Percentiles rank a stretch among this genome's conserved stretches.
phyloP scores from a whole-genome alignment of 192 early-diverging fungal genomes.

The Coemansia sp. region DNA sequence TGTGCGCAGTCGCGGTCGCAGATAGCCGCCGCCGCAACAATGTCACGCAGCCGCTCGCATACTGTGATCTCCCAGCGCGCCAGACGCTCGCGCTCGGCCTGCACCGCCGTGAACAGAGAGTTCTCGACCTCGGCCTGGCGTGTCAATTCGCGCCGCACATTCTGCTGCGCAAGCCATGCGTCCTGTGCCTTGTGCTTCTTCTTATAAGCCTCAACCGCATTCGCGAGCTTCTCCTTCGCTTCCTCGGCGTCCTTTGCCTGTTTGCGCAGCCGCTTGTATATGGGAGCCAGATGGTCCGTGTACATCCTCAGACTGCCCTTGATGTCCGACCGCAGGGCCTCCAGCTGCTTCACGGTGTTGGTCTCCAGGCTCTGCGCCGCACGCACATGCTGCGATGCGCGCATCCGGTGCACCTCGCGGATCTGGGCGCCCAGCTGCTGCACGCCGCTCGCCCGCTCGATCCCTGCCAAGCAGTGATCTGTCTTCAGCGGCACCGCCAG shows the following conservation, averaged over 20 bases:
- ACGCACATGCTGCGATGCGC: slow-evolving; percentile 24
- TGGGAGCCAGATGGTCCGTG: slow-evolving; percentile 37
- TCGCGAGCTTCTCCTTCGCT: slow-evolving; percentile 38
- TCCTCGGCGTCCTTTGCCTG: slow-evolving; percentile 44
- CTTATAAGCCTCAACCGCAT: slow-evolving; percentile 40
- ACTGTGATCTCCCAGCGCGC: slow-evolving; percentile 32
- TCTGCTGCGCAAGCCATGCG: slow-evolving; percentile 43
- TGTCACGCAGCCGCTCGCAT: slow-evolving; percentile 30
- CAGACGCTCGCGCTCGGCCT: slow-evolving; percentile 37
- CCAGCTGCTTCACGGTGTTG: slow-evolving; percentile 30
- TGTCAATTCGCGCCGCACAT: slow-evolving; percentile 40
- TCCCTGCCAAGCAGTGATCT: slow-evolving; percentile 34
- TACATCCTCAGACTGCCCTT: slow-evolving; percentile 43
- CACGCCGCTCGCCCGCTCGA: slow-evolving; percentile 30
- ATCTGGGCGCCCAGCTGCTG: slow-evolving; percentile 32
- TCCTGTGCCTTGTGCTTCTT: slow-evolving; percentile 27
- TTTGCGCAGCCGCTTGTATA: slow-evolving; percentile 41
- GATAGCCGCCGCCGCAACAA: slow-evolving; percentile 11
- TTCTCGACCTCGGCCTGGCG: slow-evolving; percentile 44
- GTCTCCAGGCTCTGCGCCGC: slow-evolving; percentile 26
- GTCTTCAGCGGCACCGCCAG: slow-evolving; percentile 31
- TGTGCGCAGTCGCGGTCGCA: slow-evolving; percentile 25
- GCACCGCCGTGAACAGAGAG: slow-evolving; percentile 36
- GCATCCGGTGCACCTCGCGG: slow-evolving; percentile 35
- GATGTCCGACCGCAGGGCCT: slow-evolving; percentile 29